These are phyloP conservation scores for Venturia aucupariae DNA, from an alignment of 2,329 filamentous ascomycete species.

Conservation along the genomic window DNA sequence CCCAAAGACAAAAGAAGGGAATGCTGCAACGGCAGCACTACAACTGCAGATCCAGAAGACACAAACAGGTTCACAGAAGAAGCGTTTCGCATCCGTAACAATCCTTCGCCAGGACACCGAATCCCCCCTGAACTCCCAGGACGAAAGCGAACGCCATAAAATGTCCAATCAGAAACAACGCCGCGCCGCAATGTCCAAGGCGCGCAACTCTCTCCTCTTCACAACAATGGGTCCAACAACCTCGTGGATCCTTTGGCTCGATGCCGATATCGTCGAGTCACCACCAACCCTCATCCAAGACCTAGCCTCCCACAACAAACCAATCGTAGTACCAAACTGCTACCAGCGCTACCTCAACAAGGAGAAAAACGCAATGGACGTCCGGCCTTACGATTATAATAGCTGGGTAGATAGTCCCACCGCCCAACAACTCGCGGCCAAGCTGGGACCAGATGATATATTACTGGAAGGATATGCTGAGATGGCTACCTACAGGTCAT, in stretches of 20 bases:
- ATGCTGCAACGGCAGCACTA: slow-evolving; percentile 70
- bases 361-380: slow-evolving; percentile 61
- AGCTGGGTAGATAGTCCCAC: slow-evolving; percentile 88
- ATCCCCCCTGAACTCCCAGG: slow-evolving; percentile 67
- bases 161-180: slow-evolving; percentile 80
- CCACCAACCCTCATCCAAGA: slow-evolving; percentile 82
- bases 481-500: slow-evolving; percentile 79
- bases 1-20: slow-evolving; percentile 86
- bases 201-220: slow-evolving; percentile 89
- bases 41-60: slow-evolving; percentile 80
- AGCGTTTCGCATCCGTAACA: slow-evolving; percentile 84
- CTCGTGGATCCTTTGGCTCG: slow-evolving; percentile 95
- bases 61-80: slow-evolving; percentile 69
- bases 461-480: slow-evolving; percentile 87
- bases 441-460: slow-evolving; percentile 87
- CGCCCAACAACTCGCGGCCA: slow-evolving; percentile 63
- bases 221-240: slow-evolving; percentile 85
- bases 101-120: slow-evolving; percentile 96
- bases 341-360: slow-evolving; percentile 69
- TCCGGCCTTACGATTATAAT: slow-evolving; percentile 93
- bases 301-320: slow-evolving; percentile 74
- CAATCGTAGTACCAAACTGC: slow-evolving; percentile 92
- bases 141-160: slow-evolving; percentile 84
- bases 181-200: slow-evolving; percentile 82
- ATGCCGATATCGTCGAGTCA: slow-evolving; percentile 84